These are phyloP conservation scores for Pseudoneurospora amorphoporcata DNA, from an alignment of 495 filamentous ascomycete species.

Conservation along the genomic window DNA sequence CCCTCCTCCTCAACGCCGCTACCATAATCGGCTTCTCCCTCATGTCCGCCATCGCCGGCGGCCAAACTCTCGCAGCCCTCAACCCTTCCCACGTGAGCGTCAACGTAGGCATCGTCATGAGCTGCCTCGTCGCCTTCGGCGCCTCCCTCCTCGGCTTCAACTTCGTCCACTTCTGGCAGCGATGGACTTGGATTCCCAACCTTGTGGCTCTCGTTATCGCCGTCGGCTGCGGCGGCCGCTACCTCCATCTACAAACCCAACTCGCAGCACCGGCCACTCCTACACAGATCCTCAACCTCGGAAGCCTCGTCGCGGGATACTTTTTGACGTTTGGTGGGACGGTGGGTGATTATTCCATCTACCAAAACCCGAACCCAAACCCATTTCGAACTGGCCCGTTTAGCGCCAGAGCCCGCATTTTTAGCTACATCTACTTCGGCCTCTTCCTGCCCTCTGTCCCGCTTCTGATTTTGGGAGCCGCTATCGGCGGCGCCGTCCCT, in stretches of 20 bases:
- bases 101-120: conserved; percentile 41
- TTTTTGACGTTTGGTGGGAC: conserved; percentile 35
- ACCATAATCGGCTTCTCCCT: conserved; percentile 36
- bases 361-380: conserved; percentile 23
- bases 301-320: conserved; percentile 31
- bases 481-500: conserved; percentile 36
- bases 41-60: conserved; percentile 30
- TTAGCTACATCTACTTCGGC: conserved; percentile 32
- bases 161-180: conserved; percentile 42
- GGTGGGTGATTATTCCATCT: conserved; percentile 32
- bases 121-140: conserved; percentile 35
- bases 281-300: conserved; percentile 21
- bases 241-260: conserved; percentile 28
- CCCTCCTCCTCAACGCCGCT: conserved; percentile 31
- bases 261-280: conserved; percentile 11
- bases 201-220: conserved; percentile 40
- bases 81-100: conserved; percentile 36
- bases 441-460: conserved; percentile 37
- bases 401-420: conserved; percentile 20
- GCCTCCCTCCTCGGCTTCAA: conserved; percentile 43
- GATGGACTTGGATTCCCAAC: conserved; percentile 47
- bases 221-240: conserved; percentile 37
- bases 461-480: conserved; percentile 42
- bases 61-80: conserved; percentile 35
- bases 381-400: neutral